These are phyloP conservation scores for Botrytis squamosa DNA, from an alignment of 2,329 filamentous ascomycete species.

Conservation along the genomic window DNA sequence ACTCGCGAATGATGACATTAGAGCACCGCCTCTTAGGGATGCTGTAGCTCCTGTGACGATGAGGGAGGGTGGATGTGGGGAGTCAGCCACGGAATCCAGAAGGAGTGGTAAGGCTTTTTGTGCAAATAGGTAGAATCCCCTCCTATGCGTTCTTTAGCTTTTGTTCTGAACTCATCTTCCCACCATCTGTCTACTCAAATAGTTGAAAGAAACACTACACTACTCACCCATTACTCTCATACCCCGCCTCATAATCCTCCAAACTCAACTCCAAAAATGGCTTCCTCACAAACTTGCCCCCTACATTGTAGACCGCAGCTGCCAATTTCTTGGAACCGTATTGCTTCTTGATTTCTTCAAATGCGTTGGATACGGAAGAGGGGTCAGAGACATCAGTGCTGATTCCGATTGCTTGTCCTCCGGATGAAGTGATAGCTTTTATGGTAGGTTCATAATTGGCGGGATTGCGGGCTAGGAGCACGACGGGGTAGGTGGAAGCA, in stretches of 20 bases:
- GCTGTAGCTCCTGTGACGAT: slow-evolving; percentile 89
- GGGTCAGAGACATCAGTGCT: slow-evolving; percentile 61
- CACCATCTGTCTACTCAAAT: neutral
- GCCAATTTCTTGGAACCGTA: slow-evolving; percentile 50
- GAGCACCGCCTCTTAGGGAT: slow-evolving; percentile 68
- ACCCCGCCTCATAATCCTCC: slow-evolving; percentile 50
- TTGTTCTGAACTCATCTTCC: too few species aligned
- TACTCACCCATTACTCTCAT: slow-evolving; percentile 51
- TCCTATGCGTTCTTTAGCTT: slow-evolving; percentile 25
- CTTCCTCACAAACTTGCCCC: slow-evolving; percentile 49
- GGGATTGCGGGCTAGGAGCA: slow-evolving; percentile 68
- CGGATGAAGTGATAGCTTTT: slow-evolving; percentile 63
- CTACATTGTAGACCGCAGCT: slow-evolving; percentile 71
- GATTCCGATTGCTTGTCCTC: slow-evolving; percentile 70
- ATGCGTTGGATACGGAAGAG: slow-evolving; percentile 53
- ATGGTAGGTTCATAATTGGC: slow-evolving; percentile 66
- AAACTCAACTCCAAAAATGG: slow-evolving; percentile 57
- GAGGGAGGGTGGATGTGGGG: slow-evolving; percentile 68
- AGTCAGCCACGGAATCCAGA: slow-evolving; percentile 54
- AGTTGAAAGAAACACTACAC: slow-evolving; percentile 32
- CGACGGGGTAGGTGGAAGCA: slow-evolving; percentile 66
- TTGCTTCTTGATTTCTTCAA: slow-evolving; percentile 60
- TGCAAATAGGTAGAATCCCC: slow-evolving; percentile 73
- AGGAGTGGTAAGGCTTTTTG: slow-evolving; percentile 70
- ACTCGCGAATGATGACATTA: slow-evolving; percentile 69